Conservation (phyloP, 2,329 filamentous ascomycete species). For the Penicillium sp. region DNA sequence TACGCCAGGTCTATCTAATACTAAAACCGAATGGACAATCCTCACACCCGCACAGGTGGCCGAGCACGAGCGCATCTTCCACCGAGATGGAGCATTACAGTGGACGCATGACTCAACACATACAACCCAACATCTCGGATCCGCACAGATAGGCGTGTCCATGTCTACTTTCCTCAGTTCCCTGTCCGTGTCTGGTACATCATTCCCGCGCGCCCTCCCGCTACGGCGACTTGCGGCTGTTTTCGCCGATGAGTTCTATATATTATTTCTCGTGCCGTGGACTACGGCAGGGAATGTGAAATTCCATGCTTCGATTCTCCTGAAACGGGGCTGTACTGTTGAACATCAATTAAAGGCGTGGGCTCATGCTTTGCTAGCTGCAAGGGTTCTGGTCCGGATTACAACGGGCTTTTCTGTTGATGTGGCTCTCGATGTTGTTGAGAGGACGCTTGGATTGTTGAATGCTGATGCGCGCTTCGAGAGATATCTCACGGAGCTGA, state of each 20-base stretch:
- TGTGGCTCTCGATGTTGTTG: slow-evolving; percentile 35
- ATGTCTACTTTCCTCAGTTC: slow-evolving; percentile 35
- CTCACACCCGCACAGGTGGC: slow-evolving; percentile 66
- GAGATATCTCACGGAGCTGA: slow-evolving; percentile 43
- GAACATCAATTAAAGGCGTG: slow-evolving; percentile 58
- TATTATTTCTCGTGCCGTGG: slow-evolving; percentile 56
- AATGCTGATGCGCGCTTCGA: slow-evolving; percentile 44
- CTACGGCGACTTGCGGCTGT: slow-evolving; percentile 49
- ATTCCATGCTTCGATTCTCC: slow-evolving; percentile 55
- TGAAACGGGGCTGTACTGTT: slow-evolving; percentile 58
- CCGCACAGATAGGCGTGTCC: slow-evolving; percentile 54
- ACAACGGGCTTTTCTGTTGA: neutral
- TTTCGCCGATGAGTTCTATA: slow-evolving; percentile 55
- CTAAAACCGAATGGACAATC: neutral
- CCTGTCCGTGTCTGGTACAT: neutral
- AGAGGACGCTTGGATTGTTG: slow-evolving; percentile 44
- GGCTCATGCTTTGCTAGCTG: slow-evolving; percentile 57
- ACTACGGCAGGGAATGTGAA: neutral
- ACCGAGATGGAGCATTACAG: slow-evolving; percentile 64
- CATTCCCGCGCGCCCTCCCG: slow-evolving; percentile 37
- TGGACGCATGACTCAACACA: slow-evolving; percentile 38
- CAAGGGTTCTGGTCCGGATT: slow-evolving; percentile 24
- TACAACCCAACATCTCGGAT: slow-evolving; percentile 42
- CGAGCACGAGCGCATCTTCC: slow-evolving; percentile 56
- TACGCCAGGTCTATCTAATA: neutral